Conservation (phyloP, 768 basidiomycete genomes). For the Auriscalpium orientale region DNA sequence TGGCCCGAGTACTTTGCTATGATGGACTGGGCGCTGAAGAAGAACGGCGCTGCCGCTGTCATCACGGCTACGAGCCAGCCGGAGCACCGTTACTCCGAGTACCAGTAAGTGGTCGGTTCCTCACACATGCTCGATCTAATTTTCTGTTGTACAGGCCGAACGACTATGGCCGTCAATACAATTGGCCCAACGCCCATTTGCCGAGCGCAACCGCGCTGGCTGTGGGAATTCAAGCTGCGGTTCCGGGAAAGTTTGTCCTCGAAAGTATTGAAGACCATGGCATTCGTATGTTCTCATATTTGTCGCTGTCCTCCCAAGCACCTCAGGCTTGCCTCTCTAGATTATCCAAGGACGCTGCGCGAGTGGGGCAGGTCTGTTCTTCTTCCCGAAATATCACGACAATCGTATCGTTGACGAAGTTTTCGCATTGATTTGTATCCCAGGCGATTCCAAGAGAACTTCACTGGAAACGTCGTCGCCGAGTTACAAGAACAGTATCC, state of each 20-base stretch:
- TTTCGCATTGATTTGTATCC: background rate
- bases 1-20: conserved; percentile 30
- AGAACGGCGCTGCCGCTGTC: conserved; percentile 21
- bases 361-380: no score
- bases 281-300: conserved; percentile 9
- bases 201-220: conserved; percentile 19
- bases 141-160: background rate
- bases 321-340: no score
- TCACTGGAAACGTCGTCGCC: conserved; percentile 8
- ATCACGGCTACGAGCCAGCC: no score
- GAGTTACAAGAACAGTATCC: conserved; percentile 16
- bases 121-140: no score
- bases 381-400: no score
- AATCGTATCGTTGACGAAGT: no score
- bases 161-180: conserved; percentile 23
- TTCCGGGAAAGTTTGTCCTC: conserved; percentile 17
- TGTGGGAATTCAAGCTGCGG: conserved; percentile 10
- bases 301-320: conserved; percentile 15
- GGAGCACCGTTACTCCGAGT: no score
- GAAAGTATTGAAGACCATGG: conserved; percentile 18
- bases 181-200: conserved; percentile 21
- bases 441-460: conserved; percentile 24
- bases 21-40: conserved; percentile 35
- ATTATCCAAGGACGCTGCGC: no score
- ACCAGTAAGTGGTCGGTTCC: no score